These are phyloP conservation scores for Yamadazyma ubonensis DNA, from an alignment of 805 yeast species.

Conservation along the genomic window DNA sequence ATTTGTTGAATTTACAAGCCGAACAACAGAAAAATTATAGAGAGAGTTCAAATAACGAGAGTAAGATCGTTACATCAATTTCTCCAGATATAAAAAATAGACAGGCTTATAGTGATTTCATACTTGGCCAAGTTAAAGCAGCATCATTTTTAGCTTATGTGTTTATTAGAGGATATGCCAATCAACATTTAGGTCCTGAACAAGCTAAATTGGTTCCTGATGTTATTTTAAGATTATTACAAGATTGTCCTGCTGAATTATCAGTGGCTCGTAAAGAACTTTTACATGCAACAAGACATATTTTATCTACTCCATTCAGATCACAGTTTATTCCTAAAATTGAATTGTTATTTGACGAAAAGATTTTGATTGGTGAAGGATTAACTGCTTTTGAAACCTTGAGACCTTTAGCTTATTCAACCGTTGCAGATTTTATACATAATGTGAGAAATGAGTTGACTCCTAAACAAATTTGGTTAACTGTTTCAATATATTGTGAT, in stretches of 20 bases:
- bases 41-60: slow-evolving; percentile 52
- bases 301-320: slow-evolving; percentile 86
- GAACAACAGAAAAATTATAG: slow-evolving; percentile 58
- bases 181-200: slow-evolving; percentile 48
- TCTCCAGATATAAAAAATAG: slow-evolving; percentile 75
- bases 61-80: slow-evolving; percentile 64
- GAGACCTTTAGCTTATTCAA: slow-evolving; percentile 89
- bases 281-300: slow-evolving; percentile 91
- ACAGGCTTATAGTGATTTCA: slow-evolving; percentile 80
- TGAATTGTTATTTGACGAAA: slow-evolving; percentile 81
- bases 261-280: slow-evolving; percentile 91
- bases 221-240: slow-evolving; percentile 76
- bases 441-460: slow-evolving; percentile 83
- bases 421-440: slow-evolving; percentile 94
- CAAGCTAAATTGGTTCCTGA: slow-evolving; percentile 72
- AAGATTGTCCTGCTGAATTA: slow-evolving; percentile 93
- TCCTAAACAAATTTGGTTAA: slow-evolving; percentile 80
- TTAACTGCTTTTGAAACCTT: slow-evolving; percentile 86
- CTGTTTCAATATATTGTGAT: slow-evolving; percentile 78
- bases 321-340: slow-evolving; percentile 80
- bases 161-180: slow-evolving; percentile 78
- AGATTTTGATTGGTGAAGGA: slow-evolving; percentile 87
- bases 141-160: slow-evolving; percentile 93
- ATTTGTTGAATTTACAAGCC: slow-evolving; percentile 72
- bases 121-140: slow-evolving; percentile 92